These are phyloP conservation scores for Neonectria punicea DNA, from an alignment of 2,329 filamentous ascomycete genomes.

Conservation along the genomic window DNA sequence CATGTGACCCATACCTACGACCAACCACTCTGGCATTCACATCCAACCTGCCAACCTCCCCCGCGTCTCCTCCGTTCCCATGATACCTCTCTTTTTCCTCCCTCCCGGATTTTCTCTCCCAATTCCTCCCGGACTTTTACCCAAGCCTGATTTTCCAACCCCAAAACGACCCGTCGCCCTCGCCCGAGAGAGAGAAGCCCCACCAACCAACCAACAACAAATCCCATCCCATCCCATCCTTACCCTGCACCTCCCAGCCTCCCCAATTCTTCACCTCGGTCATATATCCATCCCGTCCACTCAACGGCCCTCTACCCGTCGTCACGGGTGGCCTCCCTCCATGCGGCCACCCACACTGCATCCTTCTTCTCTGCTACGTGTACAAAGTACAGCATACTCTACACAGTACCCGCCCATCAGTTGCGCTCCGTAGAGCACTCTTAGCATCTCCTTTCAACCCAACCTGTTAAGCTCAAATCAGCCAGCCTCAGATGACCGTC, in stretches of 20 bases:
- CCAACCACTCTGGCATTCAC: neutral
- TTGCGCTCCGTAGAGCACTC: neutral
- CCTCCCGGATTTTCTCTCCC: neutral
- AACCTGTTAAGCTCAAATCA: neutral
- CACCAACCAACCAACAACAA: neutral
- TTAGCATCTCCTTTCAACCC: neutral
- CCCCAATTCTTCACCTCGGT: slow-evolving; percentile 30
- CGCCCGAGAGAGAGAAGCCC: neutral
- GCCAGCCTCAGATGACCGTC: neutral
- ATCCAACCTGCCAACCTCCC: neutral
- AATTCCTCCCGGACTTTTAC: neutral
- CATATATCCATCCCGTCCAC: slow-evolving; percentile 28
- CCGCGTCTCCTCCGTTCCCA: neutral
- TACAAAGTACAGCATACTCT: neutral
- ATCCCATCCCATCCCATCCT: slow-evolving; percentile 1
- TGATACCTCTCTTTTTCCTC: neutral
- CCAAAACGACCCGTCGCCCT: neutral
- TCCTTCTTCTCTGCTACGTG: slow-evolving; percentile 26
- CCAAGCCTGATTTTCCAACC: neutral
- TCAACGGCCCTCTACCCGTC: slow-evolving; percentile 25
- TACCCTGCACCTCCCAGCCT: slow-evolving; percentile 41
- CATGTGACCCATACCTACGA: neutral
- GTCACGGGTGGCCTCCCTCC: slow-evolving; percentile 38
- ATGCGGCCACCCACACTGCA: slow-evolving; percentile 37
- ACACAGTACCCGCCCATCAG: neutral